Evolutionary conservation across 2,329 filamentous ascomycete genomes (phyloP), one percentile per base, ranked within the genome.

Genomic region (Aureobasidium uvarum): DNA sequence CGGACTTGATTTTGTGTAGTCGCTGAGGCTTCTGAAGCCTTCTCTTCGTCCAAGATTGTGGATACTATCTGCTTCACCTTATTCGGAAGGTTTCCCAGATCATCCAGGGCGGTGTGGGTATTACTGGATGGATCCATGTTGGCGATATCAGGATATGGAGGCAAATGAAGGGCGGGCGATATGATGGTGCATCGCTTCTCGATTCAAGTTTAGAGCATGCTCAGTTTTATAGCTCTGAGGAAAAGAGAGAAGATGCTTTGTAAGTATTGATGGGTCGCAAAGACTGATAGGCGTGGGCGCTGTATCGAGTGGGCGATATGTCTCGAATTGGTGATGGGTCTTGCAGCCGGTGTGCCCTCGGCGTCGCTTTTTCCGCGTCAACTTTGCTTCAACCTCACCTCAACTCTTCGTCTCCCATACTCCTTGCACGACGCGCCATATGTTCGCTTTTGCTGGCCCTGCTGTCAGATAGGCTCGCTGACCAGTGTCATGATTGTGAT

Each of bases 381-480:
- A 45, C 63, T 56, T 65, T 64, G 50, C 33, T 65, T 50, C 63
- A 38, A 65, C 63, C 33, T 56, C 62, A 64, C 31, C 39, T 59
- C 52, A 41, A 51, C 63, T 59, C 52, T 41, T 45, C 28, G 25
- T 10, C 25, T 52, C 23, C 23, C 28, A 31, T 41, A 41, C n/a
- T 23, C 11, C n/a, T 51, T 23, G 45, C 58, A 51, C 33, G 16
- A 50, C 33, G 45, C 43, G 48, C 28, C 52, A 41, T 18, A 23
- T 7, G 25, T n/a, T 7, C 10, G 25, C 31, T n/a, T 38, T 31
- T 43, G 8, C 28, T 18, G 43, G 5, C 31, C 20, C 20, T 18
- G 7, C 25, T 18, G 25, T 33, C 16, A 11, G 16, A 16, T 33
- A 36, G 50, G 4, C 31, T 54, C 11, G 31, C 31, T 16, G 8